Percentiles rank a stretch among this genome's conserved stretches.
Evolutionary conservation across 208 protist species (phyloP).

Genomic region (Sergeia podlipaevii): DNA sequence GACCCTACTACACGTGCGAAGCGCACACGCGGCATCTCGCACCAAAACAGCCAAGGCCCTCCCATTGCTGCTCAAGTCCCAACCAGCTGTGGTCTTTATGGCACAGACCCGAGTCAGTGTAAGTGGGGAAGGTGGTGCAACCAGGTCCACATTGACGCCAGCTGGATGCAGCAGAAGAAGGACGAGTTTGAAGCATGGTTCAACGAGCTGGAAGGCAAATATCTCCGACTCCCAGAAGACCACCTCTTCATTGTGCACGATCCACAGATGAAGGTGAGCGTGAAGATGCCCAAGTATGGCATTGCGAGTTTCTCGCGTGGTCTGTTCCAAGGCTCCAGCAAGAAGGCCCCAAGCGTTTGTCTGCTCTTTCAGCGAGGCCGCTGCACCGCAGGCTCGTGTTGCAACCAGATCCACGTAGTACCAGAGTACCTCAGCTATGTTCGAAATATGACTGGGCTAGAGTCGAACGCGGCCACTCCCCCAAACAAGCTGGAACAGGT

Average conservation of each 20-base stretch:
- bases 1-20: constrained; percentile 51
- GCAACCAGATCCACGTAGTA: constrained; percentile 86
- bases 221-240: constrained; percentile 39
- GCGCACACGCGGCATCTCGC: constrained; percentile 36
- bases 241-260: constrained; percentile 73
- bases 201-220: constrained; percentile 51
- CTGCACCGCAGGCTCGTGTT: constrained; percentile 76
- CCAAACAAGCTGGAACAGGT: no score
- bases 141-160: constrained; percentile 73
- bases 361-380: constrained; percentile 79
- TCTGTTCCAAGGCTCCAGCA: constrained; percentile 69
- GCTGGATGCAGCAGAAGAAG: constrained; percentile 73
- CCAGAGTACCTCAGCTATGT: constrained; percentile 42
- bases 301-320: constrained; percentile 73
- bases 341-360: constrained; percentile 77
- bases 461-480: no score
- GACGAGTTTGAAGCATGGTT: constrained; percentile 73
- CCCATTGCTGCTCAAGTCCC: constrained; percentile 56
- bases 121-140: constrained; percentile 89
- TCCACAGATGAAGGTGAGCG: constrained; percentile 56
- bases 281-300: constrained; percentile 62
- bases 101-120: constrained; percentile 60
- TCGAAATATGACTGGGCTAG: constrained; percentile 11
- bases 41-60: constrained; percentile 30
- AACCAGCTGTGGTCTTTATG: constrained; percentile 77